These are phyloP conservation scores for Coemansia biformis DNA, from an alignment of 192 early-diverging fungal genomes.

Conservation along the genomic window DNA sequence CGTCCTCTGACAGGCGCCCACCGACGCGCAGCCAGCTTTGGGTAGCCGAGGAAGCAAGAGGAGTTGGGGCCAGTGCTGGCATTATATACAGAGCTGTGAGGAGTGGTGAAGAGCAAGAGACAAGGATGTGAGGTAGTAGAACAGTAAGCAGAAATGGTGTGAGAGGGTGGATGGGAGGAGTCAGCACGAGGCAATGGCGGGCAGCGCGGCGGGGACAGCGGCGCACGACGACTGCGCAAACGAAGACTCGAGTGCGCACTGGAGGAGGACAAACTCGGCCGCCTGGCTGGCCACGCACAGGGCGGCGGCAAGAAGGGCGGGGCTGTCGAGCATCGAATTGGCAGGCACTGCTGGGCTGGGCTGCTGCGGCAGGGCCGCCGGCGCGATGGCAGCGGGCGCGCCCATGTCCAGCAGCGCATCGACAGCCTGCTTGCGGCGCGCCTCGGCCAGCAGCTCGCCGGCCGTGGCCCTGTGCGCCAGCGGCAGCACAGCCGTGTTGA, in stretches of 20 bases:
- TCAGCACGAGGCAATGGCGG: neutral
- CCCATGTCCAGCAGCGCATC: slow-evolving; percentile 35
- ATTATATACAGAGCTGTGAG: too few species aligned
- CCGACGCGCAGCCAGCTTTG: neutral
- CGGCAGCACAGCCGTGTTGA: slow-evolving; percentile 33
- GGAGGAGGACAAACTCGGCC: slow-evolving; percentile 24
- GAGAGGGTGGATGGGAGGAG: too few species aligned
- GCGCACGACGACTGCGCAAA: slow-evolving; percentile 3
- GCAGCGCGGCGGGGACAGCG: neutral
- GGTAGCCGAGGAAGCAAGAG: too few species aligned
- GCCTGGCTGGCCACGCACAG: slow-evolving; percentile 8
- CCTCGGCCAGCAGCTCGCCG: slow-evolving; percentile 18
- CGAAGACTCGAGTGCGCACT: slow-evolving; percentile 37
- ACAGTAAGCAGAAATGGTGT: too few species aligned
- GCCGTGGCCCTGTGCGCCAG: slow-evolving; percentile 6
- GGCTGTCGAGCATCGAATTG: neutral
- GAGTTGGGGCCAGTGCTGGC: too few species aligned
- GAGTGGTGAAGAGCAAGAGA: too few species aligned
- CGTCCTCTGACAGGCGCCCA: slow-evolving; percentile 16
- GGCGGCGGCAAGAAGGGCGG: neutral
- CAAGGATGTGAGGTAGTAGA: too few species aligned
- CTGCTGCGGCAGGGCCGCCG: neutral
- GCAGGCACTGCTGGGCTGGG: too few species aligned
- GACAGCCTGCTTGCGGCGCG: slow-evolving; percentile 25
- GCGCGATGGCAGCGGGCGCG: neutral